Base-by-base conservation (phyloP, 2,329 filamentous ascomycete genomes). In the Clonostachys solani region DNA sequence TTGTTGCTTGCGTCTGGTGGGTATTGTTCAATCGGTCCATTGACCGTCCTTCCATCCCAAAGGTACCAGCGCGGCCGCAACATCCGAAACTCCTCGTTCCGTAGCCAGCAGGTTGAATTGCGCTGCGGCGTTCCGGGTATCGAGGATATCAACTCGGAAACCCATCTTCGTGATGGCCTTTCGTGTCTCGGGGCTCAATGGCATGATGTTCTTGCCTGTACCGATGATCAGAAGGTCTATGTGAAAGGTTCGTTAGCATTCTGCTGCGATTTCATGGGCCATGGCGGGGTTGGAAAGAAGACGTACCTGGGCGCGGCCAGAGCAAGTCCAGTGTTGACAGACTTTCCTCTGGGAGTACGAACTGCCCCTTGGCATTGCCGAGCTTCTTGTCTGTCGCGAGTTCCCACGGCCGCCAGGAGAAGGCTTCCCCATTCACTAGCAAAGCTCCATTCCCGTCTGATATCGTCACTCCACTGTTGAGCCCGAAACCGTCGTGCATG, bases 81-180 rank as follows among this genome's bases (percentile, higher is more conserved):
- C 84, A 58, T 92, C 86, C 17, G 83, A 77, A 6, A 94, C 83
- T 2, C 94, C 92, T 45, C 94, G 76, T 71, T 99, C 94, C 16
- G 91, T 97, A n/a, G 91, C 92, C 47, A 99, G 71, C 59, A 99
- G 64, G 62, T 99, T 99, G 66, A 94, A 99, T 64, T 96, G 91
- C 34, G 92, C 87, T 2, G 92, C 89, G 9, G 94, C 94, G 67
- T 97, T 97, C 52, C 90, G 77, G 33, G 94, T 97, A 68, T 97
- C 94, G 60, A 92, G 79, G 5, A 96, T 78, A 60, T 99, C 94
- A 6, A 97, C 76, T 48, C 89, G 77, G 56, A 97, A 87, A 0
- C 94, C 94, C 40, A 97, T 67, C 33, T 80, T 78, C 51, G 85
- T 86, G 48, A 99, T 82, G 56, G 83, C 76, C 49, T 75, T 76